Evolutionary conservation across 1,284 basidiomycete species (phyloP), one percentile per base, ranked within the genome.

Genomic region (Fistulinella cinereoalba): DNA sequence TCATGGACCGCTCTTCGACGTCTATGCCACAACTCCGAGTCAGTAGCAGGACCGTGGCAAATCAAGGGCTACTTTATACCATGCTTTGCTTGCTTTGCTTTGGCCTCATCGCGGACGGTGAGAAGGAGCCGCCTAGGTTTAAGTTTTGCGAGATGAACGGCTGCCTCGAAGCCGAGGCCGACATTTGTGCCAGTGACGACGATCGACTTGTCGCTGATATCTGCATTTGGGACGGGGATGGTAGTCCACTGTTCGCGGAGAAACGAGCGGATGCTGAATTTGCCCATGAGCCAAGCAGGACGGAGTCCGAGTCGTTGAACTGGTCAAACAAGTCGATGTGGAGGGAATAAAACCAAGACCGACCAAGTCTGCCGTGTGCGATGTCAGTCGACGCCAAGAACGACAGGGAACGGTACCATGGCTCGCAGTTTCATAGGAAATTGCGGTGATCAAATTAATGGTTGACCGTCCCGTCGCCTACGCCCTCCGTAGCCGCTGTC

Each of bases 151-250:
- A 67, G 43, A 32, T 54, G 58, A 36, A 60, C 44, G 15, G 59
- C 64, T 11, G 67, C 61, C 50, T 67, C 68, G n/a, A 61, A 55
- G 8, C 66, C 68, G 6, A 68, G 55, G n/a, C 68, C 68, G 21
- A 57, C 53, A 41, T 69, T 69, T 21, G 63, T 47, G n/a, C 67
- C 63, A 0, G 54, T 58, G 28, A 69, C 39, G 8, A 68, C 43
- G 10, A 69, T 49, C 1, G 62, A 60, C 46, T 62, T 60, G 43
- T 62, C 56, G 11, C 55, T 54, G 34, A 70, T 48, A 24, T 71
- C 57, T 18, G 49, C 45, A 9, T 43, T 56, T 28, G 55, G 43
- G 13, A 57, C 33, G 4, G 64, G 62, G 22, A 66, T 41, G 16
- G 45, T 34, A 23, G 43, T 53, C 56, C 56, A 64, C 34, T 66